Conservation (phyloP, 2,329 filamentous ascomycete species). For the Fusarium musae region DNA sequence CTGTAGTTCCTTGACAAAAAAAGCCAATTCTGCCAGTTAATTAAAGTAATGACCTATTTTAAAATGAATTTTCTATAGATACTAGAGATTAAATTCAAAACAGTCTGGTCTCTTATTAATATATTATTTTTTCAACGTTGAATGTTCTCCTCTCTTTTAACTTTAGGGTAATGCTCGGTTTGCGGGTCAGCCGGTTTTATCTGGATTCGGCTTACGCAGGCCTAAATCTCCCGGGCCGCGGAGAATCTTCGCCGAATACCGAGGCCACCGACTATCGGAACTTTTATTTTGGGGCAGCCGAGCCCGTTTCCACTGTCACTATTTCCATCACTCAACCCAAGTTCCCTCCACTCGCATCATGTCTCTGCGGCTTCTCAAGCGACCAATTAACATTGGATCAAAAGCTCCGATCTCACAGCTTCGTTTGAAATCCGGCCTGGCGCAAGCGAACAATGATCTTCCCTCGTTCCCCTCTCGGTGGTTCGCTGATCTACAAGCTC, state of each 20-base stretch:
- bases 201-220: background rate
- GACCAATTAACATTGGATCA: background rate
- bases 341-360: background rate
- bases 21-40: background rate
- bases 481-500: constrained; percentile 25
- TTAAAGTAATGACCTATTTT: background rate
- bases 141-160: background rate
- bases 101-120: too few species aligned
- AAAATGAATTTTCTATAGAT: background rate
- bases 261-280: background rate
- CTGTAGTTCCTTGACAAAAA: background rate
- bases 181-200: background rate
- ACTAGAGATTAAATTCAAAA: too few species aligned
- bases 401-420: background rate
- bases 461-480: constrained; percentile 12
- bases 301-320: background rate
- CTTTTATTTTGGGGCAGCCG: background rate
- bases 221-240: background rate
- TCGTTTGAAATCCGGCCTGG: background rate
- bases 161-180: background rate
- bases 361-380: background rate
- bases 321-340: background rate
- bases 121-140: background rate
- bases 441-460: background rate
- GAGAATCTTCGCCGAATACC: background rate